These are phyloP conservation scores for Meyerozyma sp. DNA, from an alignment of 1,139 yeast genomes.

Conservation along the genomic window DNA sequence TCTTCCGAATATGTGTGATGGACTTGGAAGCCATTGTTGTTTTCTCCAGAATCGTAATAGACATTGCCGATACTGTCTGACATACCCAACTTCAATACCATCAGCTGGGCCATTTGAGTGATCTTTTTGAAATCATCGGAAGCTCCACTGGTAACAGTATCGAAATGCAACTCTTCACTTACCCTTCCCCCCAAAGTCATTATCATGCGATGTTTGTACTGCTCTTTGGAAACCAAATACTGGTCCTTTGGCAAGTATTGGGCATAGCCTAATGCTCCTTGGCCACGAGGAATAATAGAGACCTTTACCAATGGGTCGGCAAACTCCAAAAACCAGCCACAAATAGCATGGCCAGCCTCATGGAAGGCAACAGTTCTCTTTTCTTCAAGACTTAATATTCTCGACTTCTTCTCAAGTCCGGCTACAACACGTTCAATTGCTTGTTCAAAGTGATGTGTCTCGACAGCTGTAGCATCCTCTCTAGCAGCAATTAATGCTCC, in stretches of 20 bases:
- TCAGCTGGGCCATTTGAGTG: constrained; percentile 70
- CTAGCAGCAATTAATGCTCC: constrained; percentile 82
- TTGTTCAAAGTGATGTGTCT: constrained; percentile 61
- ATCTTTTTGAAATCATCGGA: constrained; percentile 78
- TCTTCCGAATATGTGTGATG: constrained; percentile 68
- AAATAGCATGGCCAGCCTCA: constrained; percentile 80
- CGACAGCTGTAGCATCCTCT: constrained; percentile 51
- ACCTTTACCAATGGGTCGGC: constrained; percentile 79
- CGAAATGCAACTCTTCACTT: constrained; percentile 70
- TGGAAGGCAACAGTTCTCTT: constrained; percentile 75
- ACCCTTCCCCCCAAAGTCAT: constrained; percentile 83
- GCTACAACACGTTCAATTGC: constrained; percentile 82
- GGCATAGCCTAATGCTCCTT: constrained; percentile 81
- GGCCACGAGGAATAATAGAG: constrained; percentile 79
- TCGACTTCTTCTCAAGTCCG: constrained; percentile 70
- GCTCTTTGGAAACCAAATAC: constrained; percentile 60
- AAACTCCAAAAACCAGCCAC: constrained; percentile 69
- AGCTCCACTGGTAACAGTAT: constrained; percentile 78
- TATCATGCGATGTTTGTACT: constrained; percentile 66
- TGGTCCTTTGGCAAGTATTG: constrained; percentile 78
- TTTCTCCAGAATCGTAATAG: constrained; percentile 44
- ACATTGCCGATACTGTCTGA: constrained; percentile 63
- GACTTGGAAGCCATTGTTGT: constrained; percentile 44
- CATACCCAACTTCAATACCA: constrained; percentile 78
- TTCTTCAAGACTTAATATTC: constrained; percentile 63